These are phyloP conservation scores for Neurospora hispaniola DNA, from an alignment of 495 filamentous ascomycete species.

Conservation along the genomic window DNA sequence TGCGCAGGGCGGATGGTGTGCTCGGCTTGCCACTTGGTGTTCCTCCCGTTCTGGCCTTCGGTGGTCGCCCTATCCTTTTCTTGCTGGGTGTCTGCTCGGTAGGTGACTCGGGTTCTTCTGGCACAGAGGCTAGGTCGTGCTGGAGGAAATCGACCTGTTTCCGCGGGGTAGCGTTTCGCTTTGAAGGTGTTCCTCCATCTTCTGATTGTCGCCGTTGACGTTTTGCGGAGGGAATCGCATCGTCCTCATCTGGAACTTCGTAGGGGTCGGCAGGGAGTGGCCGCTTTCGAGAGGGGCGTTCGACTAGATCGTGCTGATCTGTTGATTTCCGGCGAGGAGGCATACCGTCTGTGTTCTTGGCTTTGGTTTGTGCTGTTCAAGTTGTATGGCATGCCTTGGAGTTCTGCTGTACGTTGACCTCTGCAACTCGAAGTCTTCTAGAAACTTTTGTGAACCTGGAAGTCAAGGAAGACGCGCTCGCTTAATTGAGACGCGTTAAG, in stretches of 20 bases:
- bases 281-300: slow-evolving; percentile 10
- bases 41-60: slow-evolving; percentile 9
- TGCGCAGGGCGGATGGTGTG: slow-evolving; percentile 22
- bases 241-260: slow-evolving; percentile 20
- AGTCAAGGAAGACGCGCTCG: neutral
- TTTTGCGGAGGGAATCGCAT: slow-evolving; percentile 9
- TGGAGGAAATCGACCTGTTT: neutral
- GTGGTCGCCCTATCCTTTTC: slow-evolving; percentile 16
- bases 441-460: neutral
- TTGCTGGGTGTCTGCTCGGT: slow-evolving; percentile 12
- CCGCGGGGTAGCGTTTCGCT: neutral
- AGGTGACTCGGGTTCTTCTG: neutral
- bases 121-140: neutral
- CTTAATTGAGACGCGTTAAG: neutral
- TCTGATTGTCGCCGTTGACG: slow-evolving; percentile 2
- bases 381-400: neutral
- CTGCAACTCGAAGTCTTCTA: neutral
- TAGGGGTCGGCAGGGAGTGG: slow-evolving; percentile 13
- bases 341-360: neutral
- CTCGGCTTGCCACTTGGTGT: slow-evolving; percentile 7
- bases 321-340: slow-evolving; percentile 8
- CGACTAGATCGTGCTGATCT: slow-evolving; percentile 4
- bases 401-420: neutral
- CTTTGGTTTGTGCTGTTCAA: neutral
- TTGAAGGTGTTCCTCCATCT: neutral